Evolutionary conservation across 2,329 filamentous ascomycete species (phyloP).

Genomic region (Botrytis tulipae): DNA sequence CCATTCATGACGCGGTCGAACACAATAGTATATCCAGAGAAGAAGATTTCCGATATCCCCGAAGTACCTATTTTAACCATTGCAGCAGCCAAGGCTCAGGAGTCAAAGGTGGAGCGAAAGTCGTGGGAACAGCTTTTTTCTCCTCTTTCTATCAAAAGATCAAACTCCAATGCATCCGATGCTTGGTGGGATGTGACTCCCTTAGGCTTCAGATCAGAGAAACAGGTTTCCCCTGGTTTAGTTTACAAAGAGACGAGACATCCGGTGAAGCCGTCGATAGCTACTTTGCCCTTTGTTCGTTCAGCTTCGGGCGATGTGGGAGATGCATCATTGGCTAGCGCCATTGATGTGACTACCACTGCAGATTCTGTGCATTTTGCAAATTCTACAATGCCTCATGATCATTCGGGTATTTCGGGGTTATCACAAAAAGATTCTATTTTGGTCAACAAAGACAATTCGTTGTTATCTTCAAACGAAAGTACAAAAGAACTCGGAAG

Average conservation of each 20-base stretch:
- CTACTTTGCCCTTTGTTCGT: slow-evolving; percentile 32
- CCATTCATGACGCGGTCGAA: slow-evolving; percentile 54
- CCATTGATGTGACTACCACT: slow-evolving; percentile 7
- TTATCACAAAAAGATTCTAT: not conserved
- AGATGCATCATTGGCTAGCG: slow-evolving; percentile 22
- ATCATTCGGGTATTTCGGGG: not conserved
- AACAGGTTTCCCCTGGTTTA: slow-evolving; percentile 20
- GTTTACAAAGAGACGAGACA: slow-evolving; percentile 33
- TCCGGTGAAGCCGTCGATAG: slow-evolving; percentile 33
- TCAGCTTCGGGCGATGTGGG: slow-evolving; percentile 26
- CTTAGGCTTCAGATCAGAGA: slow-evolving; percentile 26
- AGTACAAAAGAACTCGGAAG: slow-evolving; percentile 24
- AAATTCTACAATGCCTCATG: not conserved
- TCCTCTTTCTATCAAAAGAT: slow-evolving; percentile 34
- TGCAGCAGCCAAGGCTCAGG: slow-evolving; percentile 35
- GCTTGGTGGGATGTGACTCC: slow-evolving; percentile 42
- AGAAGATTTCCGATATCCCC: slow-evolving; percentile 27
- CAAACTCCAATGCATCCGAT: slow-evolving; percentile 37
- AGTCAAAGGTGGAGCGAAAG: slow-evolving; percentile 29
- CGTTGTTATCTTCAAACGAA: slow-evolving; percentile 23
- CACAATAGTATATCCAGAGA: slow-evolving; percentile 32
- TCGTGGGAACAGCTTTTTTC: slow-evolving; percentile 40
- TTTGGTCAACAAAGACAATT: slow-evolving; percentile 26
- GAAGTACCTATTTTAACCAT: slow-evolving; percentile 39
- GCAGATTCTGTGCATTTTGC: not conserved